Evolutionary conservation across 768 basidiomycete genomes (phyloP).

Genomic region (Lactarius quietus): DNA sequence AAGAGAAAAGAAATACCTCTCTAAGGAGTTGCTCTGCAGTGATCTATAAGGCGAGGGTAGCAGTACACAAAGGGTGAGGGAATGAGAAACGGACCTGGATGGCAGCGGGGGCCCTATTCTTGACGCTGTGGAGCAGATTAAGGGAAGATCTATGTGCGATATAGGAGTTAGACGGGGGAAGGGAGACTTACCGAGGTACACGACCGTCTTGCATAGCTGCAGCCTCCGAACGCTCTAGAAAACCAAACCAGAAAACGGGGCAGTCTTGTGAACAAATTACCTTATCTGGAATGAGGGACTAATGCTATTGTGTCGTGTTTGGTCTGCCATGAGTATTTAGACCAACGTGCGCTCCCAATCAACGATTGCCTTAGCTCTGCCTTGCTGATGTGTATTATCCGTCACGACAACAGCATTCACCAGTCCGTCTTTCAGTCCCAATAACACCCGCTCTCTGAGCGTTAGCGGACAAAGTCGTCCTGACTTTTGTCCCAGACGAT

Average conservation of each 20-base stretch:
- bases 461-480: slow-evolving; percentile 26
- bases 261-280: slow-evolving; percentile 12
- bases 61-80: neutral
- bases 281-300: slow-evolving; percentile 6
- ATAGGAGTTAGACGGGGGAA: too few relatives aligned
- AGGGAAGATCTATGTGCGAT: slow-evolving; percentile 2
- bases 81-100: slow-evolving; percentile 60
- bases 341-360: slow-evolving; percentile 18
- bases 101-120: slow-evolving; percentile 94
- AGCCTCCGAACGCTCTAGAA: neutral
- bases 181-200: slow-evolving; percentile 60
- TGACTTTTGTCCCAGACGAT: slow-evolving; percentile 25
- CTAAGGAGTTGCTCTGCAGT: slow-evolving; percentile 97
- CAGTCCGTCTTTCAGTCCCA: slow-evolving; percentile 25
- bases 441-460: slow-evolving; percentile 28
- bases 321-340: slow-evolving; percentile 18
- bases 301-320: slow-evolving; percentile 26
- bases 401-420: slow-evolving; percentile 17
- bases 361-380: slow-evolving; percentile 12
- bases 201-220: slow-evolving; percentile 74
- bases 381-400: slow-evolving; percentile 27
- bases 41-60: slow-evolving; percentile 55
- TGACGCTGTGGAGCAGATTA: slow-evolving; percentile 56
- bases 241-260: neutral
- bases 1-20: slow-evolving; percentile 51